These are phyloP conservation scores for Pseudoscleropodium purum DNA, from an alignment of 225 moss, liverwort and hornwort genomes.

Conservation along the genomic window DNA sequence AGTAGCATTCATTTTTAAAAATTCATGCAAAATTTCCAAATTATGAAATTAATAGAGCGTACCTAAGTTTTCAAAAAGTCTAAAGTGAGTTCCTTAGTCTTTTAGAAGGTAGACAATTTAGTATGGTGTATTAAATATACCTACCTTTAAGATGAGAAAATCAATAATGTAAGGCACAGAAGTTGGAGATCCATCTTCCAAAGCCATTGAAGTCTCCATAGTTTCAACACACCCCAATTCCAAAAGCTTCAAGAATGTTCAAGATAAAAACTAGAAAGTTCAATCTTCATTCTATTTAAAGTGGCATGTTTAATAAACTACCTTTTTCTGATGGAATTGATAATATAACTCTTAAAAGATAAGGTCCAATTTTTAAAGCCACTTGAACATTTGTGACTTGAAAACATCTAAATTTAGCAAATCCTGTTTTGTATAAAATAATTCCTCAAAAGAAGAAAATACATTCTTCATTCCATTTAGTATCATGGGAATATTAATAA, in stretches of 20 bases:
- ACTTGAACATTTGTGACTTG: background rate
- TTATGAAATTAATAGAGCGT: no score
- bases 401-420: background rate
- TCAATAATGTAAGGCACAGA: background rate
- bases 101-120: background rate
- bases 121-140: no score
- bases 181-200: background rate
- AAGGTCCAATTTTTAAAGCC: background rate
- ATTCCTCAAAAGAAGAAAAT: rapidly evolving
- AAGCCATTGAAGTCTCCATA: rapidly evolving
- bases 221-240: background rate
- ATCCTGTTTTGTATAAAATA: no score
- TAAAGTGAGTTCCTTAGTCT: background rate
- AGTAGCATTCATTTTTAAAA: no score
- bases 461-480: background rate
- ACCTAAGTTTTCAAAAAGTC: no score
- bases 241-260: background rate
- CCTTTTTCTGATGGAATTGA: background rate
- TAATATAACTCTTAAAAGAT: background rate
- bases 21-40: no score
- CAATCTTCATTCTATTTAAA: background rate
- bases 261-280: background rate
- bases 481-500: no score
- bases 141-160: background rate
- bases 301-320: no score